phyloP scores from a whole-genome alignment of 2,329 filamentous ascomycete genomes.

The Calonectria pteridis region DNA sequence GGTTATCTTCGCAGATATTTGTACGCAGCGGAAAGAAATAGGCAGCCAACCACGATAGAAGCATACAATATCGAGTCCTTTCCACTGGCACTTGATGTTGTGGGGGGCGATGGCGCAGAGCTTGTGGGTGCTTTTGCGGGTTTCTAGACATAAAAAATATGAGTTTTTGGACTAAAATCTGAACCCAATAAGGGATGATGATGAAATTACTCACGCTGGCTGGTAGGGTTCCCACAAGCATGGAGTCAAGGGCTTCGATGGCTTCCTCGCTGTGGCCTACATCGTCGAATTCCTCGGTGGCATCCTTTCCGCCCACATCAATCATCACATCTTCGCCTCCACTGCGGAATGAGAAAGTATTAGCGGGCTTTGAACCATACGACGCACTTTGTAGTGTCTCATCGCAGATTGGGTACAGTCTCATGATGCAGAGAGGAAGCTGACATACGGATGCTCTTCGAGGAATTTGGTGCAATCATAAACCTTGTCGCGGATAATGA shows the following conservation, averaged over 20 bases:
- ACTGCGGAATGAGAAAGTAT: background rate
- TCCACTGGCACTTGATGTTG: background rate
- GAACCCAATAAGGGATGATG: background rate
- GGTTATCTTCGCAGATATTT: background rate
- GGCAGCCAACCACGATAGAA: background rate
- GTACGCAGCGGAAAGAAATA: background rate
- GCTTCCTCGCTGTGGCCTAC: slow-evolving; percentile 12
- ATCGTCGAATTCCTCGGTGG: slow-evolving; percentile 10
- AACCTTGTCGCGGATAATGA: slow-evolving; percentile 12
- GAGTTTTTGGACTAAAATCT: background rate
- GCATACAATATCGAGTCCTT: background rate
- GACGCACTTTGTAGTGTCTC: background rate
- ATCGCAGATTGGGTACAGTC: background rate
- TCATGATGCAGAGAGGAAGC: background rate
- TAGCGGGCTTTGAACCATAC: background rate
- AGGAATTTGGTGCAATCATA: slow-evolving; percentile 19
- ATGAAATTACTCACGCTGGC: background rate
- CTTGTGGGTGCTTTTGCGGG: background rate
- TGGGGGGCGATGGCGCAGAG: background rate
- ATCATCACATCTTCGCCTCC: slow-evolving; percentile 6
- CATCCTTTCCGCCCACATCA: slow-evolving; percentile 1
- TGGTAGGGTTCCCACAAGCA: background rate
- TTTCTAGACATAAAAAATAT: background rate
- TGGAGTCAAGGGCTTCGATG: background rate
- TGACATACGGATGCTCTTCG: slow-evolving; percentile 8